Base-by-base conservation (phyloP, 2,329 filamentous ascomycete genomes). In the Lecanicillium sp. region DNA sequence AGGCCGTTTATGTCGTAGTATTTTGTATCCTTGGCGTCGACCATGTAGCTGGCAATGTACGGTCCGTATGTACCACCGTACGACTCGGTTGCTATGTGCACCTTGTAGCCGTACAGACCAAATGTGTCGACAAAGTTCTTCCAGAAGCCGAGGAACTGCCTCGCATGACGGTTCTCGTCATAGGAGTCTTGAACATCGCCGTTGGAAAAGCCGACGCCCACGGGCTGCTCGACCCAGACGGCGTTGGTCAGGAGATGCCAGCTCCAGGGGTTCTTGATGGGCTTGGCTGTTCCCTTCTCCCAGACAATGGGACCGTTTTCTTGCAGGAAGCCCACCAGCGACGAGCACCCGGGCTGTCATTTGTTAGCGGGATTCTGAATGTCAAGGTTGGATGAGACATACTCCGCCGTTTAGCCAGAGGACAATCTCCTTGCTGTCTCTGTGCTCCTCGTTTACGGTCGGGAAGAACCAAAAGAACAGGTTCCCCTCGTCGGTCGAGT, bases 241-340 rank as follows among this genome's bases (percentile, higher is more conserved):
- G 87, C 77, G 62, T 88, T 87, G 41, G 84, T 84, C 35, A 89
- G 65, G 44, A 82, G 83, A 51, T 77, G 75, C 84, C 83, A 87
- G 7, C 74, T 73, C 69, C 81, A 87, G 0, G 75, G 70, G 58
- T 87, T 87, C 38, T 70, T 67, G 0, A 82, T 72, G 0, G 84
- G 83, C 23, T 70, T 72, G 54, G 71, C 77, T 0, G 83, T 88
- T 26, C 85, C 85, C 17, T 77, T 72, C 60, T 83, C 75, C 80
- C 81, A 84, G 4, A 73, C 50, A 57, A 85, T 83, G 0, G 84
- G 81, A 1, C 84, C 84, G 57, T 86, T 87, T 56, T 88, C 84
- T 51, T 86, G 83, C 8, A 88, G 60, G 2, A 87, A 66, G 2
- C 82, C 84, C 53, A 81, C 79, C n/a, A 87, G 71, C 1, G 82